A percentile compares a stretch with the other conserved stretches of the same genome.
Conservation (phyloP, 257 asterid species). For the Nicotiana tomentosiformis region DNA sequence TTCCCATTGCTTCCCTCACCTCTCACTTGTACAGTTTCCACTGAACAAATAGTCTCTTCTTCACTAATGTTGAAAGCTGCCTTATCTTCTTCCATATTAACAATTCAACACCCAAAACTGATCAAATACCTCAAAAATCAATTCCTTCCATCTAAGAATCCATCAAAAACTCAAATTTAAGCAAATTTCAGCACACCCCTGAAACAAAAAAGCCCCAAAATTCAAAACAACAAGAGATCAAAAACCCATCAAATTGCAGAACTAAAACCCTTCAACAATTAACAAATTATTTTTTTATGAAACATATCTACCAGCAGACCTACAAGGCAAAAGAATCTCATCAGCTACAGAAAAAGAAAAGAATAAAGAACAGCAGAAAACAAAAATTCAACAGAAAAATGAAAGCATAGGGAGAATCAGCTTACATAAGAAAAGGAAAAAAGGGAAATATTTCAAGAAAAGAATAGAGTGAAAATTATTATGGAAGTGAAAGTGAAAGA, state of each 20-base stretch:
- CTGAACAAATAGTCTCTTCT: slow-evolving; percentile 35
- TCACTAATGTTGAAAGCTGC: slow-evolving; percentile 2
- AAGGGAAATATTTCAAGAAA: too few species aligned
- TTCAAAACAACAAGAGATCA: neutral
- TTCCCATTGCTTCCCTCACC: slow-evolving; percentile 53
- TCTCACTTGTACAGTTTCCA: slow-evolving; percentile 45
- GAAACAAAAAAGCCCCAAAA: neutral
- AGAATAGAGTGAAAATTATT: too few species aligned
- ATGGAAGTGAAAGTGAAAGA: too few species aligned
- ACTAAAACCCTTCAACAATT: neutral
- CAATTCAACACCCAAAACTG: slow-evolving; percentile 8
- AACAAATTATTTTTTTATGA: neutral
- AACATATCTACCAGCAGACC: neutral
- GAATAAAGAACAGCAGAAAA: neutral
- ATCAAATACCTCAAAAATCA: neutral
- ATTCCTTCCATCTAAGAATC: neutral
- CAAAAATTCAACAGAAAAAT: neutral
- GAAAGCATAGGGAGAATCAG: neutral
- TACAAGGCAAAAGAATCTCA: neutral
- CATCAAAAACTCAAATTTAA: neutral
- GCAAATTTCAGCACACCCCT: neutral
- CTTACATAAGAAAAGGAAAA: neutral
- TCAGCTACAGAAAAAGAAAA: neutral
- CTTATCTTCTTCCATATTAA: slow-evolving; percentile 24
- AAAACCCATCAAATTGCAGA: neutral